phyloP scores from a whole-genome alignment of 2,329 filamentous ascomycete genomes.

The Lizonia empirigonia region DNA sequence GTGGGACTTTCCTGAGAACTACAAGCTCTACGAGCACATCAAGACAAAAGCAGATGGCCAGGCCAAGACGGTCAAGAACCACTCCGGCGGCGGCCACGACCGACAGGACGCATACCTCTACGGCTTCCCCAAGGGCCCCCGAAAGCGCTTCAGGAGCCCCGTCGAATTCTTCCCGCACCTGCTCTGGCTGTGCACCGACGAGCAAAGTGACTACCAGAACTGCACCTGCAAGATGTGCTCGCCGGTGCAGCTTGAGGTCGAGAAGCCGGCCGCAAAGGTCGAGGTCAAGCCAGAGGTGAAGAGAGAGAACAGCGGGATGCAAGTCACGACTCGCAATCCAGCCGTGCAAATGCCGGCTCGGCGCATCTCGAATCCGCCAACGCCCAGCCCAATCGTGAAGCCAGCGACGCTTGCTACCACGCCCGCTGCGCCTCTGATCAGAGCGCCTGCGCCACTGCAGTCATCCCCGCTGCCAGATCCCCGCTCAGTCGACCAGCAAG shows the following conservation, averaged over 20 bases:
- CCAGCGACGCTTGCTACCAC: conserved; percentile 23
- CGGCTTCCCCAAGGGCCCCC: conserved; percentile 62
- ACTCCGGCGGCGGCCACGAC: conserved; percentile 58
- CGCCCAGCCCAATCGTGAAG: conserved; percentile 32
- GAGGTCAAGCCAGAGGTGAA: conserved; percentile 40
- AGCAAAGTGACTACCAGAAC: conserved; percentile 59
- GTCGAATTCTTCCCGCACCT: conserved; percentile 66
- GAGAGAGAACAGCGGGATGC: conserved; percentile 10
- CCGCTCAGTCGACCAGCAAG: conserved; percentile 54
- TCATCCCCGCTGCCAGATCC: conserved; percentile 50
- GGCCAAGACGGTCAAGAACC: conserved; percentile 56
- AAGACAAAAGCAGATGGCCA: conserved; percentile 58
- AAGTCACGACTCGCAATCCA: conserved; percentile 23
- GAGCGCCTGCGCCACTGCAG: conserved; percentile 29
- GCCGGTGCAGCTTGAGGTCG: conserved; percentile 57
- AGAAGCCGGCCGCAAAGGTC: conserved; percentile 38
- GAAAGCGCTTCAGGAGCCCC: conserved; percentile 64
- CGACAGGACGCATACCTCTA: conserved; percentile 66
- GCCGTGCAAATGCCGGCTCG: conserved; percentile 36
- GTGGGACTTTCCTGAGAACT: conserved; percentile 60
- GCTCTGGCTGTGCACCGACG: conserved; percentile 61
- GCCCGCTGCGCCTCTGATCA: conserved; percentile 28
- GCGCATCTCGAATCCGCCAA: conserved; percentile 25
- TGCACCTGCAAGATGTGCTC: conserved; percentile 64
- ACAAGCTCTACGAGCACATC: conserved; percentile 63